These are phyloP conservation scores for Pseudonitzschia multistriata DNA, from an alignment of 108 stramenopile genomes.

Conservation along the genomic window DNA sequence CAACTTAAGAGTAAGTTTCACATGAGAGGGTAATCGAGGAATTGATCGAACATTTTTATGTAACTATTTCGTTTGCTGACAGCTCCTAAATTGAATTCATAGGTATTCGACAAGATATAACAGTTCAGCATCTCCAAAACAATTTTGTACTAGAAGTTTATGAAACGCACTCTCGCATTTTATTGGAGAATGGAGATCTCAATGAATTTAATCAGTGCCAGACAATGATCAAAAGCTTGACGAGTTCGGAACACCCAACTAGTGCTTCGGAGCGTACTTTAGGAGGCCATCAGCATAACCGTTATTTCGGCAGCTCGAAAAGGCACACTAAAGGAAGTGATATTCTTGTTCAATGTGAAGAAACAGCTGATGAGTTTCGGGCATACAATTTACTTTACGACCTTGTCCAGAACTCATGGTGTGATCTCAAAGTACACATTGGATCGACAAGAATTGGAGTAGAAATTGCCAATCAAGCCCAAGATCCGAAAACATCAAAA, in stretches of 20 bases:
- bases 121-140: constrained; percentile 72
- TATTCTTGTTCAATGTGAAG: constrained; percentile 27
- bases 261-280: neutral
- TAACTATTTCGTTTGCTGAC: neutral
- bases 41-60: too few relatives aligned
- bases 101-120: constrained; percentile 79
- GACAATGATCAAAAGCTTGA: constrained; percentile 60
- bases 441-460: neutral
- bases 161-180: constrained; percentile 80
- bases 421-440: constrained; percentile 25
- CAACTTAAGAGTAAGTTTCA: constrained; percentile 67
- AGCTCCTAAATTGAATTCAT: neutral
- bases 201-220: constrained; percentile 89
- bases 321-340: constrained; percentile 11
- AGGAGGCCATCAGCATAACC: neutral
- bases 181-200: constrained; percentile 78
- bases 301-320: too few relatives aligned
- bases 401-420: constrained; percentile 57
- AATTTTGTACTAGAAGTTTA: constrained; percentile 64
- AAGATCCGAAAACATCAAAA: neutral
- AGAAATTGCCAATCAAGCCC: neutral
- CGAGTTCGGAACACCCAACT: constrained; percentile 8
- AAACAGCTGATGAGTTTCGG: constrained; percentile 65
- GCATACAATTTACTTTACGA: constrained; percentile 73
- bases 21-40: too few relatives aligned